Percentiles rank a stretch among this genome's conserved stretches.
phyloP scores from a whole-genome alignment of 2,329 filamentous ascomycete species.

The Teratosphaeria zuluensis region DNA sequence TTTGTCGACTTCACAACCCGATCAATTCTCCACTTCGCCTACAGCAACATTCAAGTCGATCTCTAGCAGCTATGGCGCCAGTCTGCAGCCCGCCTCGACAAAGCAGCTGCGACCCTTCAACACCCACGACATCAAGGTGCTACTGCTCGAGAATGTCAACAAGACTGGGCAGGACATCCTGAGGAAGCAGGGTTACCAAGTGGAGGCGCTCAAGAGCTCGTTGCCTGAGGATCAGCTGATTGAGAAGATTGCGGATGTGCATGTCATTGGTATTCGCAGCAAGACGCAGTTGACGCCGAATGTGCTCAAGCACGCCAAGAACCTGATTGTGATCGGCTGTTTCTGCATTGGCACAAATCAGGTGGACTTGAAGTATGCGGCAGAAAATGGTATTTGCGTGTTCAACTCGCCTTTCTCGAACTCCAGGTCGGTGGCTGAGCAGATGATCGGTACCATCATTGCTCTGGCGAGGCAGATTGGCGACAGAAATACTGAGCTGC shows the following conservation, averaged over 20 bases:
- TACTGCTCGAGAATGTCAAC: constrained; percentile 94
- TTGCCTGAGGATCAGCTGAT: constrained; percentile 88
- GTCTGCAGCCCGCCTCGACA: constrained; percentile 30
- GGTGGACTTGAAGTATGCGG: constrained; percentile 76
- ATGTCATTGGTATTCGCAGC: constrained; percentile 95
- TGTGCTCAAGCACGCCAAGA: constrained; percentile 81
- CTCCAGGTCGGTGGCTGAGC: constrained; percentile 89
- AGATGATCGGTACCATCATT: constrained; percentile 93
- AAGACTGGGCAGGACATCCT: constrained; percentile 78
- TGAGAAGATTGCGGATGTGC: constrained; percentile 94
- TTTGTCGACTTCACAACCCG: constrained; percentile 22
- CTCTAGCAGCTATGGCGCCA: constrained; percentile 40
- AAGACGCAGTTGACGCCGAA: constrained; percentile 89
- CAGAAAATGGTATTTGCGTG: constrained; percentile 79
- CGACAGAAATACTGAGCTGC: constrained; percentile 89
- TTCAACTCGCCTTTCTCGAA: constrained; percentile 99
- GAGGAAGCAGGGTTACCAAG: constrained; percentile 81
- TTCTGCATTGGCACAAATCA: constrained; percentile 99
- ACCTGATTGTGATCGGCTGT: constrained; percentile 90
- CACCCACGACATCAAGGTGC: constrained; percentile 90
- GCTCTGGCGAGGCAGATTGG: constrained; percentile 80
- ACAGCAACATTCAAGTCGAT: constrained; percentile 65
- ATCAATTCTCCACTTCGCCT: constrained; percentile 66
- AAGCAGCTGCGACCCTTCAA: constrained; percentile 94
- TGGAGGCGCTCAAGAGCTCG: constrained; percentile 81